Evolutionary conservation across 257 asterid species (phyloP).

Genomic region (Fraxinus americana): DNA sequence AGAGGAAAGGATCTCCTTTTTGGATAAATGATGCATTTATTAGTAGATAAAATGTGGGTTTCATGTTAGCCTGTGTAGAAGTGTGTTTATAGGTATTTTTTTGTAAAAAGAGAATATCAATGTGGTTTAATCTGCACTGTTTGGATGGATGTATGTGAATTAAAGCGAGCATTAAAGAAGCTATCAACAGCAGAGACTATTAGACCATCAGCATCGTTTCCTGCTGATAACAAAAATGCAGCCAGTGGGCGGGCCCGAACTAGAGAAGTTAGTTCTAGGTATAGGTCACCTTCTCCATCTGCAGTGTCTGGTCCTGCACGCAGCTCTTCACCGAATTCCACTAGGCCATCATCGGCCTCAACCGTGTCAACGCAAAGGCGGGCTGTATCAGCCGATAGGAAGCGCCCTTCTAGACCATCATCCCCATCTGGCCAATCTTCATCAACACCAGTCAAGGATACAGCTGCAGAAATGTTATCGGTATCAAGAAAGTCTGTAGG

Average conservation of each 20-base stretch:
- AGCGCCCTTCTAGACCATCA: conserved; percentile 54
- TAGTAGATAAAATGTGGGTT: conserved; percentile 38
- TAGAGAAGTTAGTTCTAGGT: conserved; percentile 79
- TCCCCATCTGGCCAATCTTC: conserved; percentile 53
- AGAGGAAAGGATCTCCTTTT: conserved; percentile 41
- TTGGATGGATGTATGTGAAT: conserved; percentile 75
- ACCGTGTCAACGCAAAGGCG: conserved; percentile 54
- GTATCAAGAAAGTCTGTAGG: conserved; percentile 54
- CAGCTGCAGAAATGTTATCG: conserved; percentile 46
- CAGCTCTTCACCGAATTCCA: conserved; percentile 54
- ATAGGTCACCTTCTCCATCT: conserved; percentile 68
- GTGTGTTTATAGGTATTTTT: conserved; percentile 29
- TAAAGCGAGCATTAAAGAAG: conserved; percentile 53
- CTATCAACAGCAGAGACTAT: conserved; percentile 45
- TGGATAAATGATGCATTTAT: conserved; percentile 30
- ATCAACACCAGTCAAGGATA: conserved; percentile 72
- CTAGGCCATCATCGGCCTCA: conserved; percentile 44
- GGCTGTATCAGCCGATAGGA: conserved; percentile 75
- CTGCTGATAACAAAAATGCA: conserved; percentile 69
- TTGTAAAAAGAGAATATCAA: conserved; percentile 45
- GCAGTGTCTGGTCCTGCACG: conserved; percentile 54
- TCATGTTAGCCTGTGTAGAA: conserved; percentile 29
- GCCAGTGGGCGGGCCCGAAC: conserved; percentile 41
- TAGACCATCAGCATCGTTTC: conserved; percentile 41
- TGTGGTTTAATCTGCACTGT: conserved; percentile 53